Conservation (phyloP, 371 early-diverging fungal species). For the Mucor racemosus region DNA sequence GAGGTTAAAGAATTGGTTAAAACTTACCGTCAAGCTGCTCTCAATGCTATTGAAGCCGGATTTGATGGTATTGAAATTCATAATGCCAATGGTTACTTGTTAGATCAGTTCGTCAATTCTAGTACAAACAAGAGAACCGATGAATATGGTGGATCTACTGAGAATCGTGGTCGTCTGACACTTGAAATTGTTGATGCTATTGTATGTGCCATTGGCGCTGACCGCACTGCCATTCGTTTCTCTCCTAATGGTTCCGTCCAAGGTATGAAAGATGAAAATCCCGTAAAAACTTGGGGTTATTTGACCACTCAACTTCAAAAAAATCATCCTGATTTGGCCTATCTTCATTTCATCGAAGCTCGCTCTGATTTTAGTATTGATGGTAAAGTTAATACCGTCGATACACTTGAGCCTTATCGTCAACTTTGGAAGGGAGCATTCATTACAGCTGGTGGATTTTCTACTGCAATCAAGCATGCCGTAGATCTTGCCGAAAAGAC, state of each 20-base stretch:
- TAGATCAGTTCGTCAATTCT: conserved; percentile 61
- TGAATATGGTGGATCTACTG: conserved; percentile 75
- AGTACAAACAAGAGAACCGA: conserved; percentile 59
- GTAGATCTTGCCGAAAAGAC: conserved; percentile 19
- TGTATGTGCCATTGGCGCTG: conserved; percentile 39
- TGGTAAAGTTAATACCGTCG: conserved; percentile 9
- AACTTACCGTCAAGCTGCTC: conserved; percentile 65
- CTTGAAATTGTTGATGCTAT: conserved; percentile 63
- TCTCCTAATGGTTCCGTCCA: conserved; percentile 21
- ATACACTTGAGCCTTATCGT: conserved; percentile 25
- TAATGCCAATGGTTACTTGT: conserved; percentile 71
- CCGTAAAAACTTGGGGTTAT: conserved; percentile 29
- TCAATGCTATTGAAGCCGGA: conserved; percentile 50
- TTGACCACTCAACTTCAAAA: conserved; percentile 19
- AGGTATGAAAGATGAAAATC: conserved; percentile 28
- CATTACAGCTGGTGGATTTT: conserved; percentile 24
- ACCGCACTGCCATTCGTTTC: conserved; percentile 32
- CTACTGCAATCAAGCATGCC: conserved; percentile 19
- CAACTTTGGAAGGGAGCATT: conserved; percentile 33
- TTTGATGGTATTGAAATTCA: conserved; percentile 80
- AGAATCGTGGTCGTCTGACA: conserved; percentile 73
- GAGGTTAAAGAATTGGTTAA: conserved; percentile 65
- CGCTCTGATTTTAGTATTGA: conserved; percentile 10
- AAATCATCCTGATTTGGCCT: conserved; percentile 21
- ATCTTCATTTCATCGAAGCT: conserved; percentile 31